Base-by-base conservation (phyloP, 1,284 basidiomycete genomes). In the Lignosus rhinocerotis region DNA sequence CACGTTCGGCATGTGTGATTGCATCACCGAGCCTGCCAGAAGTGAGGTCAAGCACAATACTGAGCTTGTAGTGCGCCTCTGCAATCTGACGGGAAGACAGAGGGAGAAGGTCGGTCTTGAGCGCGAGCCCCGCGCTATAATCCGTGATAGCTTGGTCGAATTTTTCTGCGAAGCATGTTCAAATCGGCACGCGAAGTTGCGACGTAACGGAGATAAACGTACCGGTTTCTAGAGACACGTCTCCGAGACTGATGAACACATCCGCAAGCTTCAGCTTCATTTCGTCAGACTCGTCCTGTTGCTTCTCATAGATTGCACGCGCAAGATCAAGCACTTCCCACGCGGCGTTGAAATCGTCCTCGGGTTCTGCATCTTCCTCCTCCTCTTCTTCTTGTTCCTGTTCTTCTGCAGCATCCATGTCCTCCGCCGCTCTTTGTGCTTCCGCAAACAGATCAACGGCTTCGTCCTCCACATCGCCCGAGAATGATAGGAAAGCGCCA, bases 271-370 rank as follows among this genome's bases (percentile, higher is more conserved):
- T 90, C 51, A 94, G 79, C 66, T 82, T 86, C 32, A 82, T 72
- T 56, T 81, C 80, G 31, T 90, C 86, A 53, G 84, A 80, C 19
- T 73, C 80, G 11, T 80, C 78, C 60, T 77, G 79, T 61, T 83
- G 80, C 71, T 88, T 90, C 64, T 87, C 84, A 70, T 92, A 96
- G 59, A 94, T 87, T 6, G 87, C 85, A 44, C 93, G 81, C 17
- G 94, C 93, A 54, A 95, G 85, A 66, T 96, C 94, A 19, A 96
- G 79, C 2, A 94, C 89, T 69, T 96, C 93, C 94, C 94, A 96
- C 12, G 94, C 93, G 32, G 93, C 93, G 66, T 94, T 95, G 72
- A 94, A 96, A 70, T 96, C 93, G 66, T 96, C 93, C 69, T 96
- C 94, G 0, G 90, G 92, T 67, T 90, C 89, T 2, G 69, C 87